phyloP scores from a whole-genome alignment of 1,284 basidiomycete genomes.

The Rhodotorula sp. region DNA sequence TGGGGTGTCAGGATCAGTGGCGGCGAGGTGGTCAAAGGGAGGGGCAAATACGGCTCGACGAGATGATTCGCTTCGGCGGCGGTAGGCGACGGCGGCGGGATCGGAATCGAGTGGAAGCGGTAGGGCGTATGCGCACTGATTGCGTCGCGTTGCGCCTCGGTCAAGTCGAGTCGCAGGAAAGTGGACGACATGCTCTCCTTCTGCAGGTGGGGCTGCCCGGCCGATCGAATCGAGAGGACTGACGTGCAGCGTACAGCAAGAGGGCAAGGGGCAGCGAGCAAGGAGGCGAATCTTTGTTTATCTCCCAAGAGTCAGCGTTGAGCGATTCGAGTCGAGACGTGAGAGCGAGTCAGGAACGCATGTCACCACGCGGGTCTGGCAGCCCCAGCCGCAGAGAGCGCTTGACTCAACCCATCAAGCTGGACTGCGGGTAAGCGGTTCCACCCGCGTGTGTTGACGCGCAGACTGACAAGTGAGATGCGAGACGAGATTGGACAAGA shows the following conservation, averaged over 20 bases:
- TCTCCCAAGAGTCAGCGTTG: too few species aligned
- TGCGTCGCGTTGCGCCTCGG: not conserved
- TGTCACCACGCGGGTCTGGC: too few species aligned
- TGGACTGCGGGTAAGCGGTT: not conserved
- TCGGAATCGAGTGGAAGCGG: conserved; percentile 1
- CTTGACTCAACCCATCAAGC: not conserved
- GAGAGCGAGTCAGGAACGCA: not conserved
- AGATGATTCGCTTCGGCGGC: not conserved
- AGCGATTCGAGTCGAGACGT: not conserved
- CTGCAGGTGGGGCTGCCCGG: not conserved
- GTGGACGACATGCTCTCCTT: not conserved
- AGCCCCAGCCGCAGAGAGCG: not conserved
- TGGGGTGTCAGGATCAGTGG: conserved; percentile 18
- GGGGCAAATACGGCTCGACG: conserved; percentile 20
- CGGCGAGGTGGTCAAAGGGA: not conserved
- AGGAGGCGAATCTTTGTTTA: too few species aligned
- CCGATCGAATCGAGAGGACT: not conserved
- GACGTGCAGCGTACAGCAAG: not conserved
- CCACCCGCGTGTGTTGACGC: not conserved
- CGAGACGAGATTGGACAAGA: too few species aligned
- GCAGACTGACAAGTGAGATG: too few species aligned
- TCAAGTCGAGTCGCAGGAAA: not conserved
- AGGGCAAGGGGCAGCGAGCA: not conserved
- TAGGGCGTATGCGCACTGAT: conserved; percentile 3
- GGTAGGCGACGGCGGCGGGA: not conserved